Percentiles rank a stretch among this genome's conserved stretches.
Evolutionary conservation across 768 basidiomycete genomes (phyloP).

Genomic region (Mycena olivaceomarginata): DNA sequence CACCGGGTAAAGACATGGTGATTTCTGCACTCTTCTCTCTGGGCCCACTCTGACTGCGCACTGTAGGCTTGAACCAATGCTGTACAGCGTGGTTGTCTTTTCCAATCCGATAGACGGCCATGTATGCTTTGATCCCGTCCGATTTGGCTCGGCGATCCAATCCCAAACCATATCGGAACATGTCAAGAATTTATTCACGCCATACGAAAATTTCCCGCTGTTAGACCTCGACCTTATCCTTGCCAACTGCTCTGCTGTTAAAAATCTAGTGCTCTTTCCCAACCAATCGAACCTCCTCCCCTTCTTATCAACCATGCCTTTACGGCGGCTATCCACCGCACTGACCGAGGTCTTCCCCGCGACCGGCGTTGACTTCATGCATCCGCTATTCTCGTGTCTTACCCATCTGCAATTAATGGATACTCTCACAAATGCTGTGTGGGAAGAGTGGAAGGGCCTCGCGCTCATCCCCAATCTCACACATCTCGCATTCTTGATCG

Average conservation of each 20-base stretch:
- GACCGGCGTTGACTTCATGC: neutral
- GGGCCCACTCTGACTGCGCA: too few relatives aligned
- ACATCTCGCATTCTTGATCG: constrained; percentile 9
- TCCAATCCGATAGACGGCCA: neutral
- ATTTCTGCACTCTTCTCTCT: neutral
- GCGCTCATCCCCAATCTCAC: constrained; percentile 16
- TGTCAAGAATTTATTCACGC: constrained; percentile 3
- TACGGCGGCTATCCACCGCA: neutral
- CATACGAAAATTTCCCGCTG: neutral
- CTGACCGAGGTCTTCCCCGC: neutral
- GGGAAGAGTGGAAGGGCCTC: constrained; percentile 20
- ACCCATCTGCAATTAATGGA: constrained; percentile 20
- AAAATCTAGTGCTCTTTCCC: neutral
- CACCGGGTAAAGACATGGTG: constrained; percentile 21
- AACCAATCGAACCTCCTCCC: neutral
- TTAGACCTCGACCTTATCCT: constrained; percentile 4
- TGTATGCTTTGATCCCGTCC: neutral
- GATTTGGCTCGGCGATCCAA: constrained; percentile 2
- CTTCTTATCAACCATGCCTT: constrained; percentile 11
- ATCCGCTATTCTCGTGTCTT: constrained; percentile 11
- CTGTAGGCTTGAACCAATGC: constrained; percentile 5
- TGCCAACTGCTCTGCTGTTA: neutral
- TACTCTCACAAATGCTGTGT: neutral
- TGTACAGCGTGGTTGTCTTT: constrained; percentile 28
- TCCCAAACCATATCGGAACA: constrained; percentile 8